A percentile compares a stretch with the other conserved stretches of the same genome.
Conservation (phyloP, 2,329 filamentous ascomycete species). For the Aspergillus ochraceus region DNA sequence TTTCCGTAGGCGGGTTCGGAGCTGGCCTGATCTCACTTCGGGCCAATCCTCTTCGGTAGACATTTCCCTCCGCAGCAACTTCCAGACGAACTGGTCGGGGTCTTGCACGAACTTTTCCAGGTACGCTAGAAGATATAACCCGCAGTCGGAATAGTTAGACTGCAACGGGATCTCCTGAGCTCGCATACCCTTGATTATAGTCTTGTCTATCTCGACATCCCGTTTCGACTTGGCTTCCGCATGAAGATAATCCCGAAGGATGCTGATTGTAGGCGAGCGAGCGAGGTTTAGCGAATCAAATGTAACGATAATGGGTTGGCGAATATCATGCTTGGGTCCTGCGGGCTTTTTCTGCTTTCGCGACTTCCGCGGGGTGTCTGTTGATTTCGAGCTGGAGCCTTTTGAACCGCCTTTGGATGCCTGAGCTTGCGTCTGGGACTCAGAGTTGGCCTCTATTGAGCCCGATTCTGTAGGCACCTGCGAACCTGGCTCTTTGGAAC, state of each 20-base stretch:
- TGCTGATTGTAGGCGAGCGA: constrained; percentile 64
- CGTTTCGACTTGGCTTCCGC: constrained; percentile 69
- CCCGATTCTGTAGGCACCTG: not conserved
- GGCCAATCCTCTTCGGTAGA: constrained; percentile 56
- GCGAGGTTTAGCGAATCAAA: constrained; percentile 76
- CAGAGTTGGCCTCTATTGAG: constrained; percentile 5
- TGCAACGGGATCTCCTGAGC: constrained; percentile 77
- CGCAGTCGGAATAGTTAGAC: constrained; percentile 84
- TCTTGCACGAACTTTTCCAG: constrained; percentile 76
- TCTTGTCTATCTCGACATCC: constrained; percentile 47
- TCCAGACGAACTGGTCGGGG: constrained; percentile 68
- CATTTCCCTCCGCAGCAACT: constrained; percentile 66
- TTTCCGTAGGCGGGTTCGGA: constrained; percentile 66
- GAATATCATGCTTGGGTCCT: constrained; percentile 47
- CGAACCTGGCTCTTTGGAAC: not conserved
- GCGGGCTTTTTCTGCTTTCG: constrained; percentile 29
- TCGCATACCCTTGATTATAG: constrained; percentile 60
- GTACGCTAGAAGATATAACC: constrained; percentile 82
- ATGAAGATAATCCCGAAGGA: constrained; percentile 73
- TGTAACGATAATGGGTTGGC: constrained; percentile 72
- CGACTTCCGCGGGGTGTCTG: constrained; percentile 12
- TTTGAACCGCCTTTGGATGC: constrained; percentile 13
- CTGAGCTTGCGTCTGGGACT: constrained; percentile 13
- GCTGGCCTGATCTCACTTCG: constrained; percentile 53
- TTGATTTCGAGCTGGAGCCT: constrained; percentile 11